Evolutionary conservation across 2,329 filamentous ascomycete species (phyloP), one percentile per base, ranked within the genome.

Genomic region (Raffaelea albimanens): DNA sequence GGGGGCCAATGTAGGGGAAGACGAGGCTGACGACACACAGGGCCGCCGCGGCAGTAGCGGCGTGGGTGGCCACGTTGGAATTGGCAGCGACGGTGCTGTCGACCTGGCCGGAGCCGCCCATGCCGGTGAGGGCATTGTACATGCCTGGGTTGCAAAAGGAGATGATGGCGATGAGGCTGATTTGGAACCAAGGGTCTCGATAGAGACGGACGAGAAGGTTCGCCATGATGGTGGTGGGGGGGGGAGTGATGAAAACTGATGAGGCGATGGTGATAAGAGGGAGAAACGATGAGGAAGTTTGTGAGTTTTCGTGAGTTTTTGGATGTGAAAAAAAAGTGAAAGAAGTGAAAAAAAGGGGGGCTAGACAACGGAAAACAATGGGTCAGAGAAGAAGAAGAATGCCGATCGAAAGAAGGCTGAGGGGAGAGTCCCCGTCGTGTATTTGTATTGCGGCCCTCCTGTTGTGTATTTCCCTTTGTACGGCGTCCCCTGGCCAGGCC

Each of bases 61-160:
- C 58, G 23, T 70, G 60, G 2, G 70, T 58, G 3, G 69, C 68
- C 11, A 71, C 68, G 16, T 60, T 70, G 5, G 69, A 66, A 54
- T 71, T 71, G 34, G 68, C 66, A n/a, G 68, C 66, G 4, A 70
- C 64, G 1, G 66, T 67, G 16, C 61, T 58, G 52, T 72, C 60
- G 38, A 71, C 67, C 48, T 72, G 68, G 19, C 69, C 69, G 0
- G 65, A 67, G 36, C 69, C 69, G 48, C 69, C 69, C 5, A 72
- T 57, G 2, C 68, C 69, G 3, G 59, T 58, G 4, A 72, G 59
- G 9, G 69, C 68, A 60, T 72, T 72, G 58, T 69, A 72, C 68
- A 72, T 71, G 50, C 50, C 50, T 18, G 50, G 50, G 36, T 51
- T 49, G 50, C 46, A 49, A 31, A 51, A 51, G 16, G 46, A 51